phyloP scores from a whole-genome alignment of 1,139 yeast genomes.

The Saccharomyces pastorianus region DNA sequence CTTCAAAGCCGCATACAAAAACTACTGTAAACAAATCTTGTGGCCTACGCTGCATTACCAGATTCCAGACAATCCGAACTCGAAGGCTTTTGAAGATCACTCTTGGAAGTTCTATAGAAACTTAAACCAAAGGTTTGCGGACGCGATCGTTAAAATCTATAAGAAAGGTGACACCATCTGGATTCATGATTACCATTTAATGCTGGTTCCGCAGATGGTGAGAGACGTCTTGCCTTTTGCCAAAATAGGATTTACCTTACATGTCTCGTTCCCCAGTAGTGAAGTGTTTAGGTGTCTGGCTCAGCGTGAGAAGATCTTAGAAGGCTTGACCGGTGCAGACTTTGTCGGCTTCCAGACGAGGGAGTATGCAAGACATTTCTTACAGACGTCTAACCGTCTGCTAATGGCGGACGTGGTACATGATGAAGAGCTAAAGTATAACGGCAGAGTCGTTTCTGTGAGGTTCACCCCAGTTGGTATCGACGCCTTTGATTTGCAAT shows the following conservation, averaged over 20 bases:
- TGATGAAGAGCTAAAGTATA: slow-evolving; percentile 55
- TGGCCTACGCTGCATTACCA: slow-evolving; percentile 98
- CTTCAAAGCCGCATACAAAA: slow-evolving; percentile 81
- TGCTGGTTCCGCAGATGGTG: slow-evolving; percentile 80
- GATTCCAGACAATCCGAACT: slow-evolving; percentile 89
- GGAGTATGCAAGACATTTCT: slow-evolving; percentile 88
- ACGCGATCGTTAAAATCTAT: slow-evolving; percentile 58
- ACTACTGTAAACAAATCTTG: slow-evolving; percentile 83
- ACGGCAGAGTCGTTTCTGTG: slow-evolving; percentile 59
- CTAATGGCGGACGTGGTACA: slow-evolving; percentile 74
- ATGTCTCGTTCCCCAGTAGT: slow-evolving; percentile 90
- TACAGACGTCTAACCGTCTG: slow-evolving; percentile 81
- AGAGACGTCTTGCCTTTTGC: slow-evolving; percentile 71
- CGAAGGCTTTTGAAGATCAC: slow-evolving; percentile 91
- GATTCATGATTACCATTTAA: slow-evolving; percentile 90
- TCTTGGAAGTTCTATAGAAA: slow-evolving; percentile 81
- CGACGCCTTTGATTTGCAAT: slow-evolving; percentile 55
- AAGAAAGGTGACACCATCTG: slow-evolving; percentile 67
- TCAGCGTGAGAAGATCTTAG: slow-evolving; percentile 65
- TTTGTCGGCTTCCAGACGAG: slow-evolving; percentile 83
- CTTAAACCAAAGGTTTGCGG: slow-evolving; percentile 75
- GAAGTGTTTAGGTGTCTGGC: slow-evolving; percentile 95
- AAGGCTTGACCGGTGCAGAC: slow-evolving; percentile 86
- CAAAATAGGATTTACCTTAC: slow-evolving; percentile 83
- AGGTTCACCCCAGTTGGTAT: slow-evolving; percentile 79